Evolutionary conservation across 495 filamentous ascomycete genomes (phyloP).

Genomic region (Durotheca rogersii): DNA sequence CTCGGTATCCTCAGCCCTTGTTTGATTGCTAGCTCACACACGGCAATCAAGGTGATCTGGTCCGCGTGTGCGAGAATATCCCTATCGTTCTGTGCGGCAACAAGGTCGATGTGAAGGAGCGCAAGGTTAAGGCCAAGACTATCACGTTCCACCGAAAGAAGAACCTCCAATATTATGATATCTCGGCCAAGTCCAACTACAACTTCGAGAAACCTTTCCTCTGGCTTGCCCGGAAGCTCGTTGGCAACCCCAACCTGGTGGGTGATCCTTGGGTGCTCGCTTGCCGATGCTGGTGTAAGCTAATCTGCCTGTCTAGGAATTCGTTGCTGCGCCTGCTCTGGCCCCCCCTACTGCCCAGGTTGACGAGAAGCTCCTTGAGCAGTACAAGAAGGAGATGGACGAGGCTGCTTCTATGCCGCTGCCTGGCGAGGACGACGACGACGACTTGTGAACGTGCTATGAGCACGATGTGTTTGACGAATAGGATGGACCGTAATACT

Average conservation of each 20-base stretch:
- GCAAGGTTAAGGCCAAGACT: slow-evolving; percentile 99
- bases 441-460: slow-evolving; percentile 50
- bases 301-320: slow-evolving; percentile 63
- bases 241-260: slow-evolving; percentile 89
- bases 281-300: slow-evolving; percentile 5
- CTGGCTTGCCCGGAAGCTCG: slow-evolving; percentile 97
- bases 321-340: slow-evolving; percentile 91
- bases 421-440: slow-evolving; percentile 90
- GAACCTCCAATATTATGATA: slow-evolving; percentile 99
- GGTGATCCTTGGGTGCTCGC: slow-evolving; percentile 36
- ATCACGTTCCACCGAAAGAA: slow-evolving; percentile 99
- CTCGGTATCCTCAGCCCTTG: neutral
- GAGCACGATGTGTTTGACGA: slow-evolving; percentile 8
- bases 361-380: slow-evolving; percentile 73
- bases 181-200: slow-evolving; percentile 99
- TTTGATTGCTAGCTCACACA: slow-evolving; percentile 6
- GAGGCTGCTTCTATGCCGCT: slow-evolving; percentile 80
- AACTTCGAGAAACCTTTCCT: slow-evolving; percentile 99
- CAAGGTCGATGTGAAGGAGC: slow-evolving; percentile 99
- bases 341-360: slow-evolving; percentile 89
- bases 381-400: slow-evolving; percentile 88
- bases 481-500: slow-evolving; percentile 27
- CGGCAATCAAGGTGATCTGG: slow-evolving; percentile 79
- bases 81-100: slow-evolving; percentile 98
- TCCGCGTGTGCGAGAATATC: slow-evolving; percentile 99